Evolutionary conservation across 768 basidiomycete genomes (phyloP), one percentile per base, ranked within the genome.

Genomic region (Punctularia strigosozonata): DNA sequence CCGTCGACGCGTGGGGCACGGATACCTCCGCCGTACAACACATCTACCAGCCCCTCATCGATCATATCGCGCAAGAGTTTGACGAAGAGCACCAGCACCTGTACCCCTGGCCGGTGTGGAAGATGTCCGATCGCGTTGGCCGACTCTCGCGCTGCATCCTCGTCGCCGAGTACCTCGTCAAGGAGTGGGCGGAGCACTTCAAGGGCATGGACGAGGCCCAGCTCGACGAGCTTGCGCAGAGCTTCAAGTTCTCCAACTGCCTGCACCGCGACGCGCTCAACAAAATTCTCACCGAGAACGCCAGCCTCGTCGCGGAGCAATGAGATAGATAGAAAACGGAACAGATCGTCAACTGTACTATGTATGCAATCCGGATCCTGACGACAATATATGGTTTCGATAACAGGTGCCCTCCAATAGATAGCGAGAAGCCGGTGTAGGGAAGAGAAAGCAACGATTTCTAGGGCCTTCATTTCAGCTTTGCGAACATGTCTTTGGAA

Each of bases 1-100:
- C 83, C 3, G 63, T 76, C 31, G 86, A 88, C 52, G 71, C 77
- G 2, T 86, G 84, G 85, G 84, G 84, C 13, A 69, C 80, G 2
- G 80, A 85, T 52, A 72, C 73, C 44, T 54, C 59, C 8, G 53
- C 58, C 25, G 73, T 88, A 33, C 60, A 61, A 23, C 52, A 70
- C 42, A 55, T 79, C 39, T 87, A 83, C 60, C 53, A 77, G 45
- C 81, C 83, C 10, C 60, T 87, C 43, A 53, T 75, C 42, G 60
- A 81, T 31, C 80, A 75, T 45, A 62, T 86, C 58, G 50, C 68
- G 40, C 49, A 71, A 28, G 73, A 77, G 49, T 64, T 80, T 30
- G 70, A 50, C 25, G 31, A 69, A 31, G 52, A 66, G 46, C 66
- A 69, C 58, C 73, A 64, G 45, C 46, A 54, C n/a, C 60, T 81